Conservation (phyloP, 352 stramenopile genomes). For the Pythium myriotylum region DNA sequence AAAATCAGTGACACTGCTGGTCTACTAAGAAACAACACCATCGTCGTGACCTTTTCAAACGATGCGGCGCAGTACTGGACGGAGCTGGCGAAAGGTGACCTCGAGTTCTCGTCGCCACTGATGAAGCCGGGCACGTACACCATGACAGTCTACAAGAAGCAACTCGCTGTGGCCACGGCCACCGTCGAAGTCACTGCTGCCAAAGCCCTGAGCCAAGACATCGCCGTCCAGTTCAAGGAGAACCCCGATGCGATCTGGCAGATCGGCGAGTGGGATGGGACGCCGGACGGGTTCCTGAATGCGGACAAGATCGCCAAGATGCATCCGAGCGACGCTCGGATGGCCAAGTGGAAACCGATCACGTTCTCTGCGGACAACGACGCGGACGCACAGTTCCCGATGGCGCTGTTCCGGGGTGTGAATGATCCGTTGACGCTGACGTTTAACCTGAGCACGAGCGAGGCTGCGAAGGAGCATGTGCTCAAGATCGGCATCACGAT, state of each 20-base stretch:
- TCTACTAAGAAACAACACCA: conserved; percentile 23
- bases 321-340: conserved; percentile 50
- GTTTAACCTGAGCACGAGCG: conserved; percentile 32
- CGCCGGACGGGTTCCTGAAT: conserved; percentile 50
- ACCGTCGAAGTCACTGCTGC: conserved; percentile 32
- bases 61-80: conserved; percentile 48
- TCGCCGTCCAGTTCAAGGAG: conserved; percentile 32
- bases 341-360: conserved; percentile 31
- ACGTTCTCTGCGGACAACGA: conserved; percentile 32
- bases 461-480: conserved; percentile 29
- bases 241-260: conserved; percentile 41
- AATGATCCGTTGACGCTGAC: conserved; percentile 45
- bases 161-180: conserved; percentile 45
- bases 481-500: conserved; percentile 49
- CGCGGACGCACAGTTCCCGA: conserved; percentile 35
- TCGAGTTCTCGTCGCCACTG: conserved; percentile 39
- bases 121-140: conserved; percentile 58
- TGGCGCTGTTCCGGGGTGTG: conserved; percentile 48
- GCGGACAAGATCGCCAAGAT: conserved; percentile 58
- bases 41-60: conserved; percentile 45
- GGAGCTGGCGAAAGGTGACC: conserved; percentile 17
- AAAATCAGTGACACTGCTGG: conserved; percentile 37
- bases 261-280: conserved; percentile 58
- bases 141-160: conserved; percentile 57
- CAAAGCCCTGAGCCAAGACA: conserved; percentile 13